Evolutionary conservation across 257 asterid species (phyloP).

Genomic region (Paulownia fortunei): DNA sequence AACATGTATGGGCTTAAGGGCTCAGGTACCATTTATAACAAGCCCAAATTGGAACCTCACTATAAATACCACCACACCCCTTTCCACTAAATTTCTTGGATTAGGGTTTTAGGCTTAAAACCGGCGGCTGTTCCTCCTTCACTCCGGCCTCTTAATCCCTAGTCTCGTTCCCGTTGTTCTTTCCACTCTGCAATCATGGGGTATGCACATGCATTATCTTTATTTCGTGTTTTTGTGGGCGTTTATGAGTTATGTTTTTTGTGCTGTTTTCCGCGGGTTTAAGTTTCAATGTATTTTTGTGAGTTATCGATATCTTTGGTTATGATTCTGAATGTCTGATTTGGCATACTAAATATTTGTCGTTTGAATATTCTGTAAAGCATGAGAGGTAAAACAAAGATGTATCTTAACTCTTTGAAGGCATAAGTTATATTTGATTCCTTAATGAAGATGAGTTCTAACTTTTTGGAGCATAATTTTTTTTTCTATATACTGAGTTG

Average conservation of each 20-base stretch:
- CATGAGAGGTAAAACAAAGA: not conserved
- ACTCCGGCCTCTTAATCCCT: not conserved
- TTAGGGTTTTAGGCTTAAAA: conserved; percentile 33
- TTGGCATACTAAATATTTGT: too few relatives aligned
- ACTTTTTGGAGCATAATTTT: too few relatives aligned
- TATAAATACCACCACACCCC: not conserved
- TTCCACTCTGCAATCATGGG: conserved; percentile 46
- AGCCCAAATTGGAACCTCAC: conserved; percentile 1
- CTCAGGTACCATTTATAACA: not conserved
- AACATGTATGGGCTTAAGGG: not conserved
- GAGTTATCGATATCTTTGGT: not conserved
- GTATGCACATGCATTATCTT: conserved; percentile 8
- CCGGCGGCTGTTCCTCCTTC: conserved; percentile 15
- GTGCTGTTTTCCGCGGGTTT: not conserved
- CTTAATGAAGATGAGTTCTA: not conserved
- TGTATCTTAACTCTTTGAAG: not conserved
- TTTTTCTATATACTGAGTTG: not conserved
- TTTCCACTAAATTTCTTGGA: not conserved
- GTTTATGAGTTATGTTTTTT: not conserved
- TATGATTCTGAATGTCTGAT: too few relatives aligned
- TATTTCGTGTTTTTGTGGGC: not conserved
- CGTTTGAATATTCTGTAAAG: too few relatives aligned
- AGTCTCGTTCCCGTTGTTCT: not conserved
- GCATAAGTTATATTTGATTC: too few relatives aligned
- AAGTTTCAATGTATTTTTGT: not conserved